A percentile compares a stretch with the other conserved stretches of the same genome.
phyloP scores from a whole-genome alignment of 352 stramenopile species.

The Phytophthora sp. region DNA sequence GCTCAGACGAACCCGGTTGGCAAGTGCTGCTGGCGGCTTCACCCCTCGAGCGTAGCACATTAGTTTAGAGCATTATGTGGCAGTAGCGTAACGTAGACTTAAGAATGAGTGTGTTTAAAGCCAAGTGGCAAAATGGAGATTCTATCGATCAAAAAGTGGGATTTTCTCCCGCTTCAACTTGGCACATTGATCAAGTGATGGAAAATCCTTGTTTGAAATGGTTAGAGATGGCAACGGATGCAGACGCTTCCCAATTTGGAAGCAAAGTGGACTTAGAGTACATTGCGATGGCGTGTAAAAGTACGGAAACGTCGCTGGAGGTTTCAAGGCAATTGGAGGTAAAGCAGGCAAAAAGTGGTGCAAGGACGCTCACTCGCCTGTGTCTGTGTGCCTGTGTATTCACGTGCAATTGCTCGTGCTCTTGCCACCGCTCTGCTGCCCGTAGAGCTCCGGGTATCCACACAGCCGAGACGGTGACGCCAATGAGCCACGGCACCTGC shows the following conservation, averaged over 20 bases:
- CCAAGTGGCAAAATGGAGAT: constrained; percentile 19
- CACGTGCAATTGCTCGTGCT: constrained; percentile 6
- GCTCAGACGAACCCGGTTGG: constrained; percentile 30
- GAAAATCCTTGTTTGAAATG: too few species aligned
- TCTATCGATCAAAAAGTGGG: constrained; percentile 26
- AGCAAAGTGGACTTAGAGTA: background rate
- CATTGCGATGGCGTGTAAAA: constrained; percentile 17
- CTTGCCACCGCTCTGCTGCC: background rate
- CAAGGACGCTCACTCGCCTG: background rate
- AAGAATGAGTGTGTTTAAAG: constrained; percentile 28
- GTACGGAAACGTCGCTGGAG: constrained; percentile 36
- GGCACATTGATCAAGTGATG: too few species aligned
- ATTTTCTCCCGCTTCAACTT: background rate
- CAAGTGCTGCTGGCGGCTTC: constrained; percentile 64
- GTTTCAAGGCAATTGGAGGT: constrained; percentile 39
- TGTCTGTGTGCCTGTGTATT: constrained; percentile 12
- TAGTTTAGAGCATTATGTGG: constrained; percentile 35
- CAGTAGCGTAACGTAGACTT: constrained; percentile 30
- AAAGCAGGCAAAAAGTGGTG: constrained; percentile 3
- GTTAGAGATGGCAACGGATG: constrained; percentile 18
- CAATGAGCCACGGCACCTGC: constrained; percentile 39
- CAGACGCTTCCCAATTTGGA: constrained; percentile 31
- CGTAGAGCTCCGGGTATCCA: constrained; percentile 6
- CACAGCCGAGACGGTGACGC: constrained; percentile 22
- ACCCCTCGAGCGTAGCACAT: constrained; percentile 20